These are phyloP conservation scores for Eragrostis tef DNA, from an alignment of 202 grass and related monocot species.

Conservation along the genomic window DNA sequence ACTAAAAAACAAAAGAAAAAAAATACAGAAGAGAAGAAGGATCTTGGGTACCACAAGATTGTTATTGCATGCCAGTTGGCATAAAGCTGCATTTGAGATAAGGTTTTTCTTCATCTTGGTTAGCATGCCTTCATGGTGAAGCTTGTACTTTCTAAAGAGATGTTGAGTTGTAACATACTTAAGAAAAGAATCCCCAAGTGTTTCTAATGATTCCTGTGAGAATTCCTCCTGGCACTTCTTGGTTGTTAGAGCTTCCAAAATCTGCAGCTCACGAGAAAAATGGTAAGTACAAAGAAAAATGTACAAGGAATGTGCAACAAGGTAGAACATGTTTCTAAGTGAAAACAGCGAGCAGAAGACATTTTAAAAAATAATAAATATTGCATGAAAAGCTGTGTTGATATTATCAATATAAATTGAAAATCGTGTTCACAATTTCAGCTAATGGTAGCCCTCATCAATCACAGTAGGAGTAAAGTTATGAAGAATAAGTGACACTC, in stretches of 20 bases:
- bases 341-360: background rate
- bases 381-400: background rate
- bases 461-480: slow-evolving; percentile 16
- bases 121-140: slow-evolving; percentile 78
- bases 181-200: slow-evolving; percentile 88
- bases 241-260: slow-evolving; percentile 79
- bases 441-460: background rate
- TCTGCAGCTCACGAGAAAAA: slow-evolving; percentile 47
- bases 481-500: background rate
- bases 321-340: background rate
- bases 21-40: background rate
- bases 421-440: background rate
- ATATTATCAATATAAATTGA: background rate
- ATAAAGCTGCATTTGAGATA: slow-evolving; percentile 76
- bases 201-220: slow-evolving; percentile 85
- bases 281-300: slow-evolving; percentile 36
- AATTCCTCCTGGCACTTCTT: slow-evolving; percentile 73
- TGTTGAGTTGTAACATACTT: slow-evolving; percentile 74
- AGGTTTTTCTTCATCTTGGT: slow-evolving; percentile 75
- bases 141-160: slow-evolving; percentile 62
- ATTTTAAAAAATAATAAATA: background rate
- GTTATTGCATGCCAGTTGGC: slow-evolving; percentile 57
- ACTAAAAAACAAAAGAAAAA: background rate
- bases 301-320: slow-evolving; percentile 9
- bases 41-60: slow-evolving; percentile 63